These are phyloP conservation scores for Lasiosphaeria miniovina DNA, from an alignment of 495 filamentous ascomycete genomes.

Conservation along the genomic window DNA sequence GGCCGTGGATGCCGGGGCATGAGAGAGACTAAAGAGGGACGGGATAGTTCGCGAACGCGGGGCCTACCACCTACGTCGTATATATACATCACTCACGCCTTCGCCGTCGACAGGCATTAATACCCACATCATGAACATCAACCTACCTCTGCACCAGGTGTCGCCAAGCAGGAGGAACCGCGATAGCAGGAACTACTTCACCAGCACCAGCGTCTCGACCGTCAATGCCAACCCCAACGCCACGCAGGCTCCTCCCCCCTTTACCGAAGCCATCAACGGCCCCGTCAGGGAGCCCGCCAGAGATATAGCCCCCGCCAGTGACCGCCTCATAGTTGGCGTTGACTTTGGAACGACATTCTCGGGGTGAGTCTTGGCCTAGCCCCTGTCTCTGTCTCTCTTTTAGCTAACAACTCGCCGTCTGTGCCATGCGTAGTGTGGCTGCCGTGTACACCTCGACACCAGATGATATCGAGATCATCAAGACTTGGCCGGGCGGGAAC, in stretches of 20 bases:
- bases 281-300: conserved; percentile 50
- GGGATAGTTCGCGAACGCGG: too few species aligned
- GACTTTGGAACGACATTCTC: conserved; percentile 73
- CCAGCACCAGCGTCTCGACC: conserved; percentile 10
- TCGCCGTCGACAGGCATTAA: neutral
- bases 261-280: conserved; percentile 53
- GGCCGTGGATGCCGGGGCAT: too few species aligned
- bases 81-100: neutral
- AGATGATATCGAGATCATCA: conserved; percentile 77
- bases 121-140: conserved; percentile 43
- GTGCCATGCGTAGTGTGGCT: conserved; percentile 52
- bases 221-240: conserved; percentile 6
- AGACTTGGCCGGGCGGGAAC: conserved; percentile 75
- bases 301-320: conserved; percentile 44
- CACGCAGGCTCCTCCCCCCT: conserved; percentile 45
- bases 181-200: conserved; percentile 54
- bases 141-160: conserved; percentile 43
- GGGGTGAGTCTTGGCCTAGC: conserved; percentile 45
- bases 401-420: neutral
- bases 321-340: conserved; percentile 61
- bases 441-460: conserved; percentile 73
- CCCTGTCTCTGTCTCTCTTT: neutral
- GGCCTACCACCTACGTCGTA: neutral
- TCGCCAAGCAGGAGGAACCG: conserved; percentile 48
- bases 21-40: too few species aligned